phyloP scores from a whole-genome alignment of 208 protist species.

The Leishmania braziliensis region DNA sequence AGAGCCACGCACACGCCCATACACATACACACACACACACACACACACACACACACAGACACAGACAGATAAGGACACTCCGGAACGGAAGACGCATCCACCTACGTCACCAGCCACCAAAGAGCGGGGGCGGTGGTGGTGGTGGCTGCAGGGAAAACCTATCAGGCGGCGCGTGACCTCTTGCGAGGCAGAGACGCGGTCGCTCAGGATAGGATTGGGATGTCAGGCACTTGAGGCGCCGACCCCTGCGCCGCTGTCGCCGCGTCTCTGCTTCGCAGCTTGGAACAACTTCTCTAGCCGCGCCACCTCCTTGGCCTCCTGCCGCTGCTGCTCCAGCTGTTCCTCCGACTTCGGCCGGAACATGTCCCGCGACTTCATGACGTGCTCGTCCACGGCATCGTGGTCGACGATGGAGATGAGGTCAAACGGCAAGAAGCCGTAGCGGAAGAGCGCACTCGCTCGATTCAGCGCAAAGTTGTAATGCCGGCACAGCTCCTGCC shows the following conservation, averaged over 20 bases:
- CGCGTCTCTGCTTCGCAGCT: slow-evolving; percentile 33
- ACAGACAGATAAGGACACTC: neutral
- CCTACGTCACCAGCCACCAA: neutral
- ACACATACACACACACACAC: neutral
- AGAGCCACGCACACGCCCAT: neutral
- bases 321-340: slow-evolving; percentile 29
- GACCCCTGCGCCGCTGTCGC: neutral
- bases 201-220: slow-evolving; percentile 10
- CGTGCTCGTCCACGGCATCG: slow-evolving; percentile 76
- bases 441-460: slow-evolving; percentile 83
- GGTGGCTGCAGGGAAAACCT: neutral
- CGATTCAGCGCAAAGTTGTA: slow-evolving; percentile 91
- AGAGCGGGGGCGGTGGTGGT: neutral
- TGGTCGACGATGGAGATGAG: slow-evolving; percentile 89
- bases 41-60: neutral
- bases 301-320: slow-evolving; percentile 51
- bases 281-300: slow-evolving; percentile 78
- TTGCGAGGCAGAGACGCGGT: slow-evolving; percentile 23
- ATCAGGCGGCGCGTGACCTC: slow-evolving; percentile 5
- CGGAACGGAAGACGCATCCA: neutral
- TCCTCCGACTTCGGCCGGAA: slow-evolving; percentile 66
- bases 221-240: neutral
- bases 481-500: slow-evolving; percentile 89
- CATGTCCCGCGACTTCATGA: slow-evolving; percentile 61
- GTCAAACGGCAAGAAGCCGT: slow-evolving; percentile 91